Conservation (phyloP, 306 rosid genomes). For the Cucurbita moschata region DNA sequence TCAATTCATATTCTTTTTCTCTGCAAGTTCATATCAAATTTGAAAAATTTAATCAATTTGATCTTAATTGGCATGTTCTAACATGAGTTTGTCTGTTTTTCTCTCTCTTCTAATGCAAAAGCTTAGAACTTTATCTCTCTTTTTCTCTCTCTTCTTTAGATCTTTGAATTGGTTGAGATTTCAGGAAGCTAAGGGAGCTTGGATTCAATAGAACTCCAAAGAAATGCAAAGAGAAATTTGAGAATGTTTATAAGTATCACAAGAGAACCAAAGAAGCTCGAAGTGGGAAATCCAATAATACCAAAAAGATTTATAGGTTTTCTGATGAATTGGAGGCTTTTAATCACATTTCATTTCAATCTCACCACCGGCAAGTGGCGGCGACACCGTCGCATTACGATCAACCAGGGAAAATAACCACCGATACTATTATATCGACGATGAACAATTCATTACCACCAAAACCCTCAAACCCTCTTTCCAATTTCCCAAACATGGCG, state of each 20-base stretch:
- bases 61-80: neutral
- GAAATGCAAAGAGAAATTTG: constrained; percentile 96
- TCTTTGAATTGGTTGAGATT: neutral
- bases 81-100: constrained; percentile 9
- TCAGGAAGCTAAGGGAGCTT: constrained; percentile 79
- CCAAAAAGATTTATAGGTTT: constrained; percentile 64
- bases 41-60: neutral
- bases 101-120: neutral
- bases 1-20: neutral
- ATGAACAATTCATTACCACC: constrained; percentile 16
- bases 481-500: constrained; percentile 17
- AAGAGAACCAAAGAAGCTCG: constrained; percentile 81
- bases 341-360: constrained; percentile 10
- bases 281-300: constrained; percentile 54
- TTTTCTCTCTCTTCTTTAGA: neutral
- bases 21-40: neutral
- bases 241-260: constrained; percentile 92
- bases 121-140: neutral
- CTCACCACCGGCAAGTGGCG: constrained; percentile 11
- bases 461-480: constrained; percentile 2
- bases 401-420: neutral
- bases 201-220: constrained; percentile 75
- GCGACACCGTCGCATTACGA: neutral
- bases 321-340: constrained; percentile 76
- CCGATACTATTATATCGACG: neutral